Percentiles rank a stretch among this genome's conserved stretches.
Evolutionary conservation across 306 rosid species (phyloP).

Genomic region (Cicer judaicum): DNA sequence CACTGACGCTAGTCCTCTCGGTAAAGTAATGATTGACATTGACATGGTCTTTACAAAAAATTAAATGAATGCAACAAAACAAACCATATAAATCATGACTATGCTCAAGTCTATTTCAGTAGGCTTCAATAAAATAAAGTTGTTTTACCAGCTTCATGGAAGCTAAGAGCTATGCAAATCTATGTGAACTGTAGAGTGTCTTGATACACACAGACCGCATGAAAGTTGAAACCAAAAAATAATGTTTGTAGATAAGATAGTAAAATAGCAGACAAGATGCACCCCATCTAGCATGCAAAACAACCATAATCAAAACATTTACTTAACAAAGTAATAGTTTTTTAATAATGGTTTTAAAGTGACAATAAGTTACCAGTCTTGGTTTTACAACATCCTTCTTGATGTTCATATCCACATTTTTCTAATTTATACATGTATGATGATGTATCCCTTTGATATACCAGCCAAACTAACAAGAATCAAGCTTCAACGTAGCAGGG

Average conservation of each 20-base stretch:
- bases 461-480: conserved; percentile 26
- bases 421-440: background rate
- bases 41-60: background rate
- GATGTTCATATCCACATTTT: conserved; percentile 8
- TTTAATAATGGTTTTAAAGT: background rate
- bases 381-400: conserved; percentile 22
- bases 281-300: background rate
- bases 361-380: background rate
- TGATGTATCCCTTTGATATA: background rate
- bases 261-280: background rate
- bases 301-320: background rate
- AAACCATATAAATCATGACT: background rate
- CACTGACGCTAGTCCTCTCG: background rate
- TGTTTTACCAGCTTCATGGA: background rate
- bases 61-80: background rate
- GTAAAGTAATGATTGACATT: background rate
- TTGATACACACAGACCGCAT: no score
- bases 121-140: conserved; percentile 1
- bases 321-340: background rate
- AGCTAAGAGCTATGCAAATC: conserved; percentile 8
- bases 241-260: background rate
- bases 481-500: conserved; percentile 8
- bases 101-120: background rate
- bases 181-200: background rate
- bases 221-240: background rate